Conservation (phyloP, 768 basidiomycete species). For the Leccinum rimulosum region DNA sequence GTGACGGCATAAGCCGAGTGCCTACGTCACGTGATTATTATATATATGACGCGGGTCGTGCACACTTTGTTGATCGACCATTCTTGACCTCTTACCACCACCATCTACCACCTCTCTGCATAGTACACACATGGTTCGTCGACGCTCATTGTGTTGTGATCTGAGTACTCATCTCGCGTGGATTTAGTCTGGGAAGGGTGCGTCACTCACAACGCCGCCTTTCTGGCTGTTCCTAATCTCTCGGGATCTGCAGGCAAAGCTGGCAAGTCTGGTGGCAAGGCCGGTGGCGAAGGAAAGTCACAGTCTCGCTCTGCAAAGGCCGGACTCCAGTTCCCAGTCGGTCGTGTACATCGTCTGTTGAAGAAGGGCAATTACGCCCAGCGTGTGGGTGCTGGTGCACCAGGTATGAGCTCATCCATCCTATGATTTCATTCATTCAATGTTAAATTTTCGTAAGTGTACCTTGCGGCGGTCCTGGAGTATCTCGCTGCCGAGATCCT, state of each 20-base stretch:
- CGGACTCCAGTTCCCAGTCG: conserved; percentile 83
- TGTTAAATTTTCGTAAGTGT: conserved; percentile 45
- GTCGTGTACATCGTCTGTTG: conserved; percentile 87
- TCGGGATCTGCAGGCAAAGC: conserved; percentile 39
- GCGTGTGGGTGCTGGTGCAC: conserved; percentile 87
- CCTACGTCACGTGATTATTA: conserved; percentile 29
- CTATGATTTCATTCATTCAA: conserved; percentile 2
- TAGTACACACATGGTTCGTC: conserved; percentile 27
- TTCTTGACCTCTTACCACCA: conserved; percentile 32
- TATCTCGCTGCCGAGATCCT: conserved; percentile 93
- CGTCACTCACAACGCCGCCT: background rate
- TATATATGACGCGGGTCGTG: conserved; percentile 35
- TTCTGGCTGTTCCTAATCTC: conserved; percentile 6
- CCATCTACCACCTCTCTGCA: conserved; percentile 19
- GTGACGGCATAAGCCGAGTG: background rate
- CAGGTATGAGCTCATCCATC: conserved; percentile 44
- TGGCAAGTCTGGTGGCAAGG: conserved; percentile 52
- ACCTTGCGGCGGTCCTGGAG: conserved; percentile 88
- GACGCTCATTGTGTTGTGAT: background rate
- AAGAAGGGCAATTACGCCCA: conserved; percentile 88
- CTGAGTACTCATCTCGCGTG: conserved; percentile 4
- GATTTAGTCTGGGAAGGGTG: conserved; percentile 33
- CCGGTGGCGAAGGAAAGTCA: conserved; percentile 48
- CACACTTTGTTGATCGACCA: conserved; percentile 31
- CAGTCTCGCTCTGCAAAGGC: conserved; percentile 74